Percentiles rank a stretch among this genome's conserved stretches.
phyloP scores from a whole-genome alignment of 306 rosid species.

The Cyamopsis tetragonoloba region DNA sequence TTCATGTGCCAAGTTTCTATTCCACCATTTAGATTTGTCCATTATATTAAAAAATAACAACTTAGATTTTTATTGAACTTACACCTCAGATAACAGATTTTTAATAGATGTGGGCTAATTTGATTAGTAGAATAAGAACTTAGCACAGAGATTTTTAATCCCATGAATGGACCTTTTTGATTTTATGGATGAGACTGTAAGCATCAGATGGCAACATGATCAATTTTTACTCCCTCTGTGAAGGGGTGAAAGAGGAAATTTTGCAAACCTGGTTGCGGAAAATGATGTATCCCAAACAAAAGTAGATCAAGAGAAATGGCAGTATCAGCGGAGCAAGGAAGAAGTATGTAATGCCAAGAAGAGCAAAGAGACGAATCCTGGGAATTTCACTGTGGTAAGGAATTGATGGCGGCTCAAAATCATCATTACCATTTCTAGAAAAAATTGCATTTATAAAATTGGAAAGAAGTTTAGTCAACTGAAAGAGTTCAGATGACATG shows the following conservation, averaged over 20 bases:
- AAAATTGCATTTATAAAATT: conserved; percentile 37
- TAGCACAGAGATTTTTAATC: too few species aligned
- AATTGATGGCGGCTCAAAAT: conserved; percentile 59
- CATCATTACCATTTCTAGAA: conserved; percentile 24
- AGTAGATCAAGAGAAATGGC: conserved; percentile 84
- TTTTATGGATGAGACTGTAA: not conserved
- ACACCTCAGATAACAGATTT: too few species aligned
- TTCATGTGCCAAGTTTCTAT: too few species aligned
- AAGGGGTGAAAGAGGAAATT: not conserved
- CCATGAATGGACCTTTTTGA: too few species aligned
- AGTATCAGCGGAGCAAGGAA: conserved; percentile 85
- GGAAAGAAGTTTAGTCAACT: conserved; percentile 38
- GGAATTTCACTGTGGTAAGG: conserved; percentile 68
- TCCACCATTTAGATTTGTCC: too few species aligned
- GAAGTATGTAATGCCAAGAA: conserved; percentile 90
- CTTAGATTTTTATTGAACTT: too few species aligned
- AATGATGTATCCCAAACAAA: conserved; percentile 72
- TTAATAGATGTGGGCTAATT: too few species aligned
- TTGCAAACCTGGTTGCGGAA: conserved; percentile 85
- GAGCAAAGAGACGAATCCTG: conserved; percentile 62
- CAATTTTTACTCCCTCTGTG: not conserved
- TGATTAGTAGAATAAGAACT: too few species aligned
- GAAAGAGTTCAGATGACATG: conserved; percentile 64
- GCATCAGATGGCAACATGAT: not conserved
- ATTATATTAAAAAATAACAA: too few species aligned